These are phyloP conservation scores for Stylonectria norvegica DNA, from an alignment of 2,329 filamentous ascomycete genomes.

Conservation along the genomic window DNA sequence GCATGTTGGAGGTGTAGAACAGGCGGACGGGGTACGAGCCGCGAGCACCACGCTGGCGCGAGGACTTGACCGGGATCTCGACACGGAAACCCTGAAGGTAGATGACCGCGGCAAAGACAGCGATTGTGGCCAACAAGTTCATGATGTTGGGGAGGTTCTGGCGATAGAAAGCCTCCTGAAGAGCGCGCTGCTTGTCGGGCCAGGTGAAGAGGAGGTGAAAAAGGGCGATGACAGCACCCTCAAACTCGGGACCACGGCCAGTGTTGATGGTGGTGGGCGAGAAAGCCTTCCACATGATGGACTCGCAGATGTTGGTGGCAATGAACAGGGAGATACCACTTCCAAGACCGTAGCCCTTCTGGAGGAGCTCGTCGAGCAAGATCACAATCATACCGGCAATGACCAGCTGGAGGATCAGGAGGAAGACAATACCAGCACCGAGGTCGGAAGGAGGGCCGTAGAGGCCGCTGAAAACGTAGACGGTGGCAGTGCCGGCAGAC, in stretches of 20 bases:
- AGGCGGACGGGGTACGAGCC: conserved; percentile 97
- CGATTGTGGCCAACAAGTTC: conserved; percentile 90
- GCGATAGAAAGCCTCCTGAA: conserved; percentile 98
- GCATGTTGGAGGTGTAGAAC: conserved; percentile 99
- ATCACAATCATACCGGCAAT: conserved; percentile 98
- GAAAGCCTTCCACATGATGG: conserved; percentile 99
- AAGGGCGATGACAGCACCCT: conserved; percentile 95
- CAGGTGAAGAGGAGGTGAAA: conserved; percentile 98
- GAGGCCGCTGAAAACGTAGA: conserved; percentile 97
- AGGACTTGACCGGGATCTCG: conserved; percentile 99
- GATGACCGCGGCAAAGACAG: conserved; percentile 96
- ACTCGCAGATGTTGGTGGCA: conserved; percentile 99
- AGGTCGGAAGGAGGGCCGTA: conserved; percentile 97
- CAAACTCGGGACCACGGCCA: conserved; percentile 96
- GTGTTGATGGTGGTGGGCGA: conserved; percentile 99
- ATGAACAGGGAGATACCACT: conserved; percentile 99
- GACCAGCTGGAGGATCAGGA: conserved; percentile 96
- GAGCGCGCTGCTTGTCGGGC: conserved; percentile 98
- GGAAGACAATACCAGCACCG: conserved; percentile 95
- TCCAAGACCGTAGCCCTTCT: conserved; percentile 98
- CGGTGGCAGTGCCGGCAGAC: conserved; percentile 94
- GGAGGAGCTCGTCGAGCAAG: conserved; percentile 95
- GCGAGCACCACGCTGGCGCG: conserved; percentile 96
- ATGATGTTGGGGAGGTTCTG: conserved; percentile 99
- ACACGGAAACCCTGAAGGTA: conserved; percentile 99